phyloP scores from a whole-genome alignment of 139 green algal genomes.

The Zygnema cylindricum region DNA sequence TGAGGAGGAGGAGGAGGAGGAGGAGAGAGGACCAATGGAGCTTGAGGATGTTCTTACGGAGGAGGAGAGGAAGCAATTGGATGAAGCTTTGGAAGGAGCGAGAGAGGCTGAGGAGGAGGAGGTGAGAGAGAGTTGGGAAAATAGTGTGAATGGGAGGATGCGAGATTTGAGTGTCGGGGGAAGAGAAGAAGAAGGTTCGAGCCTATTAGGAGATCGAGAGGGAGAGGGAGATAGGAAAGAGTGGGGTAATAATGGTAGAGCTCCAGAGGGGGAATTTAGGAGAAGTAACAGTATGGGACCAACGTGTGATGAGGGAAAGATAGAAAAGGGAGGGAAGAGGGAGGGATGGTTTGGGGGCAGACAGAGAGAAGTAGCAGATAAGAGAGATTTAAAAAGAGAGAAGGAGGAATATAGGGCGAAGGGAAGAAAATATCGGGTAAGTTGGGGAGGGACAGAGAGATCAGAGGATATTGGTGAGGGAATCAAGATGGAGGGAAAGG shows the following conservation, averaged over 20 bases:
- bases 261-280: no score
- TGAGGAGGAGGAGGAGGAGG: conserved; percentile 32
- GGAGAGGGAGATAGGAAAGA: background rate
- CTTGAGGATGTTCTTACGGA: background rate
- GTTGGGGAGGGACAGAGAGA: background rate
- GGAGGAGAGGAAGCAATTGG: background rate
- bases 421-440: background rate
- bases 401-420: background rate
- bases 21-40: background rate
- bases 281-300: background rate
- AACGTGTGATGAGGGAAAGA: background rate
- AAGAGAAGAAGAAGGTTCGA: background rate
- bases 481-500: background rate
- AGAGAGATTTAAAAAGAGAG: background rate
- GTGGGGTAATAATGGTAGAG: background rate
- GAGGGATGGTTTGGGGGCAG: background rate
- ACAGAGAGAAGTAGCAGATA: background rate
- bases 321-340: background rate
- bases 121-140: conserved; percentile 1
- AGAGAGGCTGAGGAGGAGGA: background rate
- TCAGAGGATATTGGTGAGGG: background rate
- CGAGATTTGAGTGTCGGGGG: background rate
- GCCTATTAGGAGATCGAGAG: background rate
- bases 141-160: conserved; percentile 1
- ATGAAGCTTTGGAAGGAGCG: background rate